Conservation (phyloP, 2,329 filamentous ascomycete genomes). For the Gremmenia infestans region DNA sequence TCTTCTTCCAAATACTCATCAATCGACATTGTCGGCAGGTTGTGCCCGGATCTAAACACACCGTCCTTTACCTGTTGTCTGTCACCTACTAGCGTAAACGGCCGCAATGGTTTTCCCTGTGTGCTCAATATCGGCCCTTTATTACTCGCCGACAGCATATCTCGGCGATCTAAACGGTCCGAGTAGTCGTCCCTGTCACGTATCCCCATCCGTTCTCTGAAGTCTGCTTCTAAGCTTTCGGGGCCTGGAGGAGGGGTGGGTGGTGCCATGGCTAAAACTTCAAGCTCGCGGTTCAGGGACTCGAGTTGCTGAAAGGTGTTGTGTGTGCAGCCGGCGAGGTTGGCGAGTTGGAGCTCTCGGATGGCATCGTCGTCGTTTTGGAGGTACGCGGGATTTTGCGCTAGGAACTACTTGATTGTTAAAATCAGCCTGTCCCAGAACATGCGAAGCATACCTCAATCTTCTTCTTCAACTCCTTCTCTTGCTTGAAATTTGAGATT, state of each 20-base stretch:
- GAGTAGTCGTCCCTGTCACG: conserved; percentile 50
- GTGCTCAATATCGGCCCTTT: conserved; percentile 70
- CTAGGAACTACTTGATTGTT: conserved; percentile 44
- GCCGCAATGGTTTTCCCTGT: conserved; percentile 79
- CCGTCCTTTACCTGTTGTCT: conserved; percentile 70
- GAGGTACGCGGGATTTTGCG: conserved; percentile 52
- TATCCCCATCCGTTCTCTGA: conserved; percentile 39
- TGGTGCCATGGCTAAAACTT: conserved; percentile 74
- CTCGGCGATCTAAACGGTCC: conserved; percentile 67
- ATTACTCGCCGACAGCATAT: conserved; percentile 44
- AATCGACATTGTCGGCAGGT: conserved; percentile 93
- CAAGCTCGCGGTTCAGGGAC: conserved; percentile 74
- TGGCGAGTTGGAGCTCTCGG: conserved; percentile 71
- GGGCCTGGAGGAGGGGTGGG: conserved; percentile 40
- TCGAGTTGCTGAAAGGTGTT: conserved; percentile 85
- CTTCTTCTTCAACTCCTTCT: conserved; percentile 79
- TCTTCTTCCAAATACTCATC: conserved; percentile 98
- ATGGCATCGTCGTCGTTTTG: conserved; percentile 81
- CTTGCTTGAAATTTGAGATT: conserved; percentile 77
- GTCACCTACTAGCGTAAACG: conserved; percentile 79
- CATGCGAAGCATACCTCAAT: conserved; percentile 56
- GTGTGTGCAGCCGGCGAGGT: conserved; percentile 68
- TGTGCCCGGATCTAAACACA: conserved; percentile 89
- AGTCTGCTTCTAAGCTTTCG: conserved; percentile 42
- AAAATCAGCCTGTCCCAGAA: no score